phyloP scores from a whole-genome alignment of 176 grass and related monocot species.

The Coix lacrymajobi region DNA sequence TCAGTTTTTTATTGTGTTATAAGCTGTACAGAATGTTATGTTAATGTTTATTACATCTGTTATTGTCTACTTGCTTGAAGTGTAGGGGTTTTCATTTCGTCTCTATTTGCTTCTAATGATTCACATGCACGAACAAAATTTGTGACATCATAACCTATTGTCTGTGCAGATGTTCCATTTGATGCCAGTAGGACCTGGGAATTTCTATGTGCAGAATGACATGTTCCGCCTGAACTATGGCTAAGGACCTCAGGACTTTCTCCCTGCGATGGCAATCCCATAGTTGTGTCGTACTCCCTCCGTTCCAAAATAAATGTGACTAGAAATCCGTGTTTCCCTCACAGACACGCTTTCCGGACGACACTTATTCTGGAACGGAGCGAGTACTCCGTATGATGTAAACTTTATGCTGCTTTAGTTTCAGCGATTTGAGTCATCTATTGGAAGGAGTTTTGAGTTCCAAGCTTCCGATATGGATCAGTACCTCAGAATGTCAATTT shows the following conservation, averaged over 20 bases:
- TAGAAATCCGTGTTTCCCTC: no score
- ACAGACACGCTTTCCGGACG: no score
- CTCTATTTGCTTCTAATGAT: neutral
- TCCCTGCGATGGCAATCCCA: neutral
- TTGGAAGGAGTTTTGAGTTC: neutral
- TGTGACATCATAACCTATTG: neutral
- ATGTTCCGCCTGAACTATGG: constrained; percentile 68
- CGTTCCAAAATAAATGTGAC: no score
- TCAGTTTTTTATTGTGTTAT: neutral
- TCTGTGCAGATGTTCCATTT: constrained; percentile 54
- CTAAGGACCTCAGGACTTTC: neutral
- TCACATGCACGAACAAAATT: neutral
- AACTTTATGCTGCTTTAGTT: neutral
- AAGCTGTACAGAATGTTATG: neutral
- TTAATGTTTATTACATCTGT: neutral
- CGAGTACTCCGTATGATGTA: no score
- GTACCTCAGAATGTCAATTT: neutral
- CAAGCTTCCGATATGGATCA: neutral
- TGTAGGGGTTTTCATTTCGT: neutral
- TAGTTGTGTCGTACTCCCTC: no score
- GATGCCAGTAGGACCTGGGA: constrained; percentile 44
- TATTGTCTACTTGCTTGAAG: neutral
- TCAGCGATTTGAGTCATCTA: neutral
- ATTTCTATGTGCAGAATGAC: constrained; percentile 61
- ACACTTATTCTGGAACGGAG: no score